Base-by-base conservation (phyloP, 768 basidiomycete species). In the Lactarius hengduanensis region DNA sequence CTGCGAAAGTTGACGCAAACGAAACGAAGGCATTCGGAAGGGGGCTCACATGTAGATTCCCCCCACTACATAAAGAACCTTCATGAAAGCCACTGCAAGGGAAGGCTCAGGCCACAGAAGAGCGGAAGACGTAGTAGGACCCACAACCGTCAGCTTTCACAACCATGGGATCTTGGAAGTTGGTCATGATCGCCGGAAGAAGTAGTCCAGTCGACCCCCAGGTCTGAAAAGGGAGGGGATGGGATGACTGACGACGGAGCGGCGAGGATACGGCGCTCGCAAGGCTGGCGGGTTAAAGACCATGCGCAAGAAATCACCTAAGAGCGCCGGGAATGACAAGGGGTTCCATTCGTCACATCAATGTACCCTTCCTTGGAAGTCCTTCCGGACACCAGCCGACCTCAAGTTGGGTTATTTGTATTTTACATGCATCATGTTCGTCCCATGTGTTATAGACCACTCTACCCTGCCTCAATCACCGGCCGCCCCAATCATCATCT, bases 11-110 rank as follows among this genome's bases (percentile, higher is more conserved):
- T 57, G 22, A 50, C 20, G 22, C 20, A 13, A 34, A 57, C 10
- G 28, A 9, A 15, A 53, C 38, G 45, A 22, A 32, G 0, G 34
- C 30, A 54, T 40, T n/a, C 0, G 20, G 4, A n/a, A 22, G 15
- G 16, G 5, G 28, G 4, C 65, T 41, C 13, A 66, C 65, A 66
- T 53, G 57, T 66, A 66, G 38, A 66, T 32, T 18, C 65, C 65
- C 2, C 61, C 65, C 38, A 66, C 36, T 22, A 66, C 65, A 58
- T 66, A 56, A 18, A 66, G 38, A 8, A 66, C n/a, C 47, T 66
- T 66, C n/a, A 62, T 18, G 22, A 66, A 66, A 20, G 57, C 57
- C 15, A 62, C 65, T 66, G 47, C 28, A 61, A 61, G 45, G 38
- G 5, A 26, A 50, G 61, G 20, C 41, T 56, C 36, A 2, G 28